These are phyloP conservation scores for Penicillium antarcticum DNA, from an alignment of 495 filamentous ascomycete species.

Conservation along the genomic window DNA sequence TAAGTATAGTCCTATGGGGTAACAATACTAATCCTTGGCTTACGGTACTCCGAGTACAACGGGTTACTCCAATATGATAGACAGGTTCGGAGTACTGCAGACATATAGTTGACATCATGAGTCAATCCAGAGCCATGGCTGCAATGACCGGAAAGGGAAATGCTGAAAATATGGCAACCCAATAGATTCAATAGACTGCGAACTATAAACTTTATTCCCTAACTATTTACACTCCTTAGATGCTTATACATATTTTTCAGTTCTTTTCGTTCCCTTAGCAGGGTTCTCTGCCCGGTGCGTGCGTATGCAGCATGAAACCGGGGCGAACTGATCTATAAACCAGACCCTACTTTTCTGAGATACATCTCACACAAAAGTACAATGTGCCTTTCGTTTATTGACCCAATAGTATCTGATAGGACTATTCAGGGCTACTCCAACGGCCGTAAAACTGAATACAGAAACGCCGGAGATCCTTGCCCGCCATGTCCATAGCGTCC, in stretches of 20 bases:
- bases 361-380: conserved; percentile 1
- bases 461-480: conserved; percentile 20
- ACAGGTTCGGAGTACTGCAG: too few species aligned
- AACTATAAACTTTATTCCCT: conserved; percentile 1
- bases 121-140: background rate
- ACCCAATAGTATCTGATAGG: conserved; percentile 2
- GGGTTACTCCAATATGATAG: background rate
- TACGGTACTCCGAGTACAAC: background rate
- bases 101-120: conserved; percentile 17
- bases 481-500: conserved; percentile 13
- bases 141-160: conserved; percentile 3
- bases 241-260: too few species aligned
- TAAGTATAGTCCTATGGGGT: conserved; percentile 5
- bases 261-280: background rate
- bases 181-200: background rate
- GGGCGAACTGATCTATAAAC: background rate
- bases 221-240: too few species aligned
- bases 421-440: background rate
- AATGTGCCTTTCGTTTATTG: background rate
- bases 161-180: background rate
- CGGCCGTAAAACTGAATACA: conserved; percentile 6
- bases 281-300: conserved; percentile 14
- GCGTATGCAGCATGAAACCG: background rate
- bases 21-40: background rate
- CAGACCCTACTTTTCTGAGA: background rate